A percentile compares a stretch with the other conserved stretches of the same genome.
These are phyloP conservation scores for Pistacia vera DNA, from an alignment of 345 rosid species.

Conservation along the genomic window DNA sequence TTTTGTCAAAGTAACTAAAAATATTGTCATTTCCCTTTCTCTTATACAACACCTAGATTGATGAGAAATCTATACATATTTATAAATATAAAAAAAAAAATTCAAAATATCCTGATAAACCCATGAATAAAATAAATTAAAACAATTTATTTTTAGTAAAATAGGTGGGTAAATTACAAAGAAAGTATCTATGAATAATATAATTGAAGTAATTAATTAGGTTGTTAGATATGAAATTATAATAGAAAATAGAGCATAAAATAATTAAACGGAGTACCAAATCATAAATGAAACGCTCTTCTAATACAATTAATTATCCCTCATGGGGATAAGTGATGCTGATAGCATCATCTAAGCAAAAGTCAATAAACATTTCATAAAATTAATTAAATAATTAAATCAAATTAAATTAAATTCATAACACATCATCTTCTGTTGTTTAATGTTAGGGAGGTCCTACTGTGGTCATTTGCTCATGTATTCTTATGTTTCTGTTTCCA, in stretches of 20 bases:
- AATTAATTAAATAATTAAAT: neutral
- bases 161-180: no score
- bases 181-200: no score
- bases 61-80: no score
- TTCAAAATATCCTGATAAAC: no score
- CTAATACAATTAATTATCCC: constrained; percentile 21
- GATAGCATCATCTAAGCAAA: neutral
- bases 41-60: no score
- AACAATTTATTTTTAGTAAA: no score
- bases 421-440: no score
- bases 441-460: no score
- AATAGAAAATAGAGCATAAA: constrained; percentile 4
- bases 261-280: constrained; percentile 6
- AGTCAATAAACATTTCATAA: neutral
- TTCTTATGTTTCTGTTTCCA: no score
- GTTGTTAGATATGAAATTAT: constrained; percentile 8
- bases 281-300: constrained; percentile 23
- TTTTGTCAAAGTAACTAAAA: neutral
- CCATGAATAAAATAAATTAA: no score
- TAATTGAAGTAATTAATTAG: neutral
- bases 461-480: no score
- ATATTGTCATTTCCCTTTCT: neutral
- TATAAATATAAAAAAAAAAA: no score
- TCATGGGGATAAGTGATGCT: constrained; percentile 19
- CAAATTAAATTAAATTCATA: neutral